A percentile compares a stretch with the other conserved stretches of the same genome.
Conservation (phyloP, 192 early-diverging fungal genomes). For the Gamsiella multidivaricata region DNA sequence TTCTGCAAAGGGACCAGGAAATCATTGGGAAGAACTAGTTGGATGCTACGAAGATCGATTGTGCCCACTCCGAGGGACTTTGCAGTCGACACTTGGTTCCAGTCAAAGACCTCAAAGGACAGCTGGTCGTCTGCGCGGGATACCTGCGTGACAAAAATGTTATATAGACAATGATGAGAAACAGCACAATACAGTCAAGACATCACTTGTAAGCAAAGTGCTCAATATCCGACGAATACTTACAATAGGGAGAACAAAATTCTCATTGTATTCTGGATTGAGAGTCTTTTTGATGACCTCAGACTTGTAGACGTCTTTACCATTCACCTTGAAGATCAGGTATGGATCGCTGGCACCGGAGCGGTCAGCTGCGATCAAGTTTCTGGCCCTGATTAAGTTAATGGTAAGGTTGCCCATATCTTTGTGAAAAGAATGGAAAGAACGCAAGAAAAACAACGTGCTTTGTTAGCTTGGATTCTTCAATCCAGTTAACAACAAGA, state of each 20-base stretch:
- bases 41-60: conserved; percentile 67
- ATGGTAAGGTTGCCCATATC: conserved; percentile 75
- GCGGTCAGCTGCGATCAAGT: conserved; percentile 76
- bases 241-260: conserved; percentile 66
- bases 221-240: conserved; percentile 6
- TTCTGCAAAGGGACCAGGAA: conserved; percentile 55
- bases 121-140: conserved; percentile 67
- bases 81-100: conserved; percentile 76
- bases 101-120: conserved; percentile 76
- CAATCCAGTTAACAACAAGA: background rate
- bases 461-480: too few species aligned
- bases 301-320: conserved; percentile 76
- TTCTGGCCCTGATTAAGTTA: conserved; percentile 63
- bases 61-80: conserved; percentile 65
- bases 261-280: conserved; percentile 76
- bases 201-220: background rate
- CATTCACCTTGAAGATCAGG: conserved; percentile 71
- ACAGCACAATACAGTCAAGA: background rate
- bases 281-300: conserved; percentile 76
- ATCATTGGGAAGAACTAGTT: conserved; percentile 59
- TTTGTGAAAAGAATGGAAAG: conserved; percentile 6
- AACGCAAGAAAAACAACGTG: conserved; percentile 7
- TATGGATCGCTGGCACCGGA: conserved; percentile 81
- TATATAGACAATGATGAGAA: background rate
- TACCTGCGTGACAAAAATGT: background rate